These are phyloP conservation scores for Sonneratia caseolaris DNA, from an alignment of 345 rosid species.

Conservation along the genomic window DNA sequence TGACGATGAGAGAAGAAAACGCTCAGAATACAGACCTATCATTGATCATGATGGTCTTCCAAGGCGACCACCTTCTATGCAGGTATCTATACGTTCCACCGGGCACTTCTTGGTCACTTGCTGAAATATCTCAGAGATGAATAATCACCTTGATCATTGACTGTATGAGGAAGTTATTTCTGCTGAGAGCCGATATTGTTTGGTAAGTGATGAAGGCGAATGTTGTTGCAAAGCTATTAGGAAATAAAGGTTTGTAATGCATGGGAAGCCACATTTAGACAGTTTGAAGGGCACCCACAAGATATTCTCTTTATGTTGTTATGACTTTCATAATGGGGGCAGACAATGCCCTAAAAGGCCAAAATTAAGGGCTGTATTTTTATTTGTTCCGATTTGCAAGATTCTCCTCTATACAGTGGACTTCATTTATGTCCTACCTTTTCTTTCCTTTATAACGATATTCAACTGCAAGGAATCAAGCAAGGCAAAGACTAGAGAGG, in stretches of 20 bases:
- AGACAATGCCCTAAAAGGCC: neutral
- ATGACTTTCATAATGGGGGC: neutral
- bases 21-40: conserved; percentile 51
- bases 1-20: conserved; percentile 56
- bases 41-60: conserved; percentile 96
- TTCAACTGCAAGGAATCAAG: conserved; percentile 36
- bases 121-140: neutral
- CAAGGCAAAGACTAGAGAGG: conserved; percentile 69
- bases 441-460: neutral
- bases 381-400: neutral
- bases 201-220: neutral
- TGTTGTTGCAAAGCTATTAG: neutral
- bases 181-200: neutral
- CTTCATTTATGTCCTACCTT: neutral
- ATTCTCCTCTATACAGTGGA: neutral
- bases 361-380: neutral
- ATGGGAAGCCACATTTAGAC: neutral
- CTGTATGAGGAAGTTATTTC: neutral
- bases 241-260: neutral
- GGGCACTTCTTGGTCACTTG: neutral
- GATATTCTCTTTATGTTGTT: neutral
- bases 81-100: conserved; percentile 28
- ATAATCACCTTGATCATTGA: neutral
- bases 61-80: conserved; percentile 33
- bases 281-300: neutral